Evolutionary conservation across 2,329 filamentous ascomycete genomes (phyloP), one percentile per base, ranked within the genome.

Genomic region (Corniculantispora saksenae): DNA sequence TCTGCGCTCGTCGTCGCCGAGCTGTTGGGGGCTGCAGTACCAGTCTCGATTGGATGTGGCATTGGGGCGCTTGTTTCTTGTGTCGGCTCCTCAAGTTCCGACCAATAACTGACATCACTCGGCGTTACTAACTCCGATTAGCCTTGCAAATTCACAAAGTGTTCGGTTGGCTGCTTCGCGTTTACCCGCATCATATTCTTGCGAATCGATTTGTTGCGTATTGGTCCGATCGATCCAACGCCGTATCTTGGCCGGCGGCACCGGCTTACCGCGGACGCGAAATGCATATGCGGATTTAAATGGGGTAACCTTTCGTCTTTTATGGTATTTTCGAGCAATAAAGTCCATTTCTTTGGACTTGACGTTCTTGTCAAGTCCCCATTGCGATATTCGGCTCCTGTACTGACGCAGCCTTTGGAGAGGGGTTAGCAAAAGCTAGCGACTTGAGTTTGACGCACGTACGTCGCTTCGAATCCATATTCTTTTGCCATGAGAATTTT

Each of bases 91-190:
- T 60, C 57, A 3, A 12, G 23, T 17, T 60, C 57, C 43, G 57
- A 60, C 27, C 43, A 60, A 25, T 60, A 60, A 19, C 57, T 60
- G 25, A 60, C 25, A 21, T 60, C 57, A 29, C 57, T 60, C 8
- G 57, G 57, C 12, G 57, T 60, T 10, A 13, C 57, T 60, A 60
- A 1, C 9, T 19, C 10, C 3, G 9, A n/a, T 60, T 48, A 35
- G 27, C 21, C 23, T 35, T 32, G 5, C n/a, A 17, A 51, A 6
- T 7, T 15, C 7, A 27, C 2, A 2, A 27, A 17, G 12, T 40
- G 15, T 21, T 3, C 21, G 12, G 27, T 19, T 47, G 12, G 19
- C 2, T 47, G n/a, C 38, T 35, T 27, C 2, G 45, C 17, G 4
- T 27, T 21, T 23, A 48, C 40, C 43, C 13, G 27, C 57, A 21